These are phyloP conservation scores for Hypomontagnella submonticulosa DNA, from an alignment of 495 filamentous ascomycete genomes.

Conservation along the genomic window DNA sequence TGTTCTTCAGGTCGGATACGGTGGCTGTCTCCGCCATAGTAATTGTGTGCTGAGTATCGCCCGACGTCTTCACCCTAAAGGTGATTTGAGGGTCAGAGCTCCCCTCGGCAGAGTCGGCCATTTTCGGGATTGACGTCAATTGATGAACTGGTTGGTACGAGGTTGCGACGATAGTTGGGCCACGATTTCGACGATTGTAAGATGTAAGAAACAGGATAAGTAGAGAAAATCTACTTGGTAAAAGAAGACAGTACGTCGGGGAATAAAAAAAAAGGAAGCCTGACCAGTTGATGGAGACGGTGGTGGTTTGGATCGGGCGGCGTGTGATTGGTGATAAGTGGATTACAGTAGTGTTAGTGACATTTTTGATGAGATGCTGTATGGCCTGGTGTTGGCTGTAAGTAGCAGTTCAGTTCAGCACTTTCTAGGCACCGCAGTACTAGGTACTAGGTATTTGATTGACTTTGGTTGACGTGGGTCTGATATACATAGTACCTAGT, in stretches of 20 bases:
- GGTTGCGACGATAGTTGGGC: not conserved
- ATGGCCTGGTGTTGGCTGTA: no score
- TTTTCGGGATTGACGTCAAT: constrained; percentile 45
- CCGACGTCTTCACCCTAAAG: constrained; percentile 93
- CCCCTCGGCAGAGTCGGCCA: constrained; percentile 66
- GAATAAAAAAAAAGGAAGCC: constrained; percentile 25
- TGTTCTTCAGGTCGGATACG: constrained; percentile 87
- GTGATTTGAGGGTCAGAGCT: constrained; percentile 71
- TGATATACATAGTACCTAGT: no score
- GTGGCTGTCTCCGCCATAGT: constrained; percentile 80
- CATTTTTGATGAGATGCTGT: no score
- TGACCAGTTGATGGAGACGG: constrained; percentile 26
- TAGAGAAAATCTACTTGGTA: constrained; percentile 2
- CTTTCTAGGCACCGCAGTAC: no score
- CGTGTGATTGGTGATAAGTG: constrained; percentile 33
- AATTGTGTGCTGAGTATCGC: constrained; percentile 83
- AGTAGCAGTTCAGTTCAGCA: no score
- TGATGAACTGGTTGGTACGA: constrained; percentile 1
- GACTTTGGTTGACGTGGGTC: no score
- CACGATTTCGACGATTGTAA: constrained; percentile 1
- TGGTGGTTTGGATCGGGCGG: constrained; percentile 26
- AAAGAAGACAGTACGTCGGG: not conserved
- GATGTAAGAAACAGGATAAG: not conserved
- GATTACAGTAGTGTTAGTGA: not conserved
- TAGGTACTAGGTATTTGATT: no score